phyloP scores from a whole-genome alignment of 805 yeast species.

The Saccharomycopsis sp. region DNA sequence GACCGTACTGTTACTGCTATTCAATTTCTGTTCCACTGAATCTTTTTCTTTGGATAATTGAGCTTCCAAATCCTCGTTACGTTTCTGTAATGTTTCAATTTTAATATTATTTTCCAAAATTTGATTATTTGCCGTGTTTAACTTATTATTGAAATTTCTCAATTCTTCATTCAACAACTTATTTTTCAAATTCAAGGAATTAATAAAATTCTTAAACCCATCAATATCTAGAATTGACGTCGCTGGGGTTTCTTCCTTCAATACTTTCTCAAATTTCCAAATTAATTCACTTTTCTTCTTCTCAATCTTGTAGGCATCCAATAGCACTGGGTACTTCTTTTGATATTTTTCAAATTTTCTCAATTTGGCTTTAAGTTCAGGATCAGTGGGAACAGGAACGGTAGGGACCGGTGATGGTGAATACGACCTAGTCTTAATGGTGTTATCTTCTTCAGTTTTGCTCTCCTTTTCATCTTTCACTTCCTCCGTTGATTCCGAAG shows the following conservation, averaged over 20 bases:
- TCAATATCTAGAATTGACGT: slow-evolving; percentile 68
- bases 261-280: slow-evolving; percentile 54
- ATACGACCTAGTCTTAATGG: slow-evolving; percentile 14
- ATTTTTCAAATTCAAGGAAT: slow-evolving; percentile 53
- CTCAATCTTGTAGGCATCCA: slow-evolving; percentile 81
- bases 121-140: slow-evolving; percentile 23
- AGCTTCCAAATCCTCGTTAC: slow-evolving; percentile 18
- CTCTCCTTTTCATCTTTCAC: slow-evolving; percentile 6
- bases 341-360: slow-evolving; percentile 81
- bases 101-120: slow-evolving; percentile 20
- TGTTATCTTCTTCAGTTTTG: slow-evolving; percentile 4
- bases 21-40: background rate
- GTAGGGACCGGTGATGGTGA: slow-evolving; percentile 17
- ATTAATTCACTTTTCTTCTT: slow-evolving; percentile 59
- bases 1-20: background rate
- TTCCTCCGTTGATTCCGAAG: slow-evolving; percentile 5
- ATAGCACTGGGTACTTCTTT: slow-evolving; percentile 76
- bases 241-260: slow-evolving; percentile 77
- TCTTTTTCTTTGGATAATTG: slow-evolving; percentile 8
- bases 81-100: slow-evolving; percentile 16
- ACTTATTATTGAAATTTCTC: slow-evolving; percentile 32
- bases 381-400: slow-evolving; percentile 29
- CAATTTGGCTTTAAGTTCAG: slow-evolving; percentile 53
- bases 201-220: slow-evolving; percentile 60
- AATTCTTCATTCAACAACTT: slow-evolving; percentile 60